Evolutionary conservation across 2,329 filamentous ascomycete genomes (phyloP).

Genomic region (Aspergillus versicolor): DNA sequence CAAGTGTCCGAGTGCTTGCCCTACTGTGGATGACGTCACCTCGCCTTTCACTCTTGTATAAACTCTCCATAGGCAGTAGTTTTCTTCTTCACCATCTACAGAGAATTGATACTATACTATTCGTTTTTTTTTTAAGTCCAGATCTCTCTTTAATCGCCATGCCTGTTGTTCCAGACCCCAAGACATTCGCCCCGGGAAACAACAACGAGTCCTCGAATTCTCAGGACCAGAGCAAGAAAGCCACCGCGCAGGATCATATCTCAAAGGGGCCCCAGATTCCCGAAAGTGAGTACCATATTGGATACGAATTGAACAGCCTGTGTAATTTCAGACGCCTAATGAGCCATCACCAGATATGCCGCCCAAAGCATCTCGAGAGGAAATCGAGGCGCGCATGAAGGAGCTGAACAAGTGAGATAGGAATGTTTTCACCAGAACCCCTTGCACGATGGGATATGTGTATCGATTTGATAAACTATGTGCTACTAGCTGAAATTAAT

Average conservation of each 20-base stretch:
- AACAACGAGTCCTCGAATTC: slow-evolving; percentile 19
- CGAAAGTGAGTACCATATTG: slow-evolving; percentile 27
- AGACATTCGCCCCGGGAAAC: slow-evolving; percentile 21
- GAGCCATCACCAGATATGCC: slow-evolving; percentile 35
- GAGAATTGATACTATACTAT: neutral
- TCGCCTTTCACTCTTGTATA: neutral
- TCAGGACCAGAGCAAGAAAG: slow-evolving; percentile 31
- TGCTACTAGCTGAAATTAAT: neutral
- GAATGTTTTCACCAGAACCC: neutral
- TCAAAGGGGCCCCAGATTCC: slow-evolving; percentile 49
- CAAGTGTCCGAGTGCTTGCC: neutral
- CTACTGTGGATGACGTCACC: slow-evolving; percentile 3
- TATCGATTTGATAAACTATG: neutral
- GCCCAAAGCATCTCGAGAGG: slow-evolving; percentile 59
- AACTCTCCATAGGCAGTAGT: neutral
- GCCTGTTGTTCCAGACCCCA: slow-evolving; percentile 32
- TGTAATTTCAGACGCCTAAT: neutral
- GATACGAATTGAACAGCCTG: neutral
- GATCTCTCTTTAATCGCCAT: slow-evolving; percentile 18
- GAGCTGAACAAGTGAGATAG: slow-evolving; percentile 60
- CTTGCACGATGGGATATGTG: no score
- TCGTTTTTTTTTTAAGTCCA: no score
- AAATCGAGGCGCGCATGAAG: slow-evolving; percentile 63
- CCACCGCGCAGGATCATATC: slow-evolving; percentile 33
- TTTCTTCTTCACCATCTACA: neutral